Percentiles rank a stretch among this genome's conserved stretches.
These are phyloP conservation scores for Lotmaria passim DNA, from an alignment of 208 protist species.

Conservation along the genomic window DNA sequence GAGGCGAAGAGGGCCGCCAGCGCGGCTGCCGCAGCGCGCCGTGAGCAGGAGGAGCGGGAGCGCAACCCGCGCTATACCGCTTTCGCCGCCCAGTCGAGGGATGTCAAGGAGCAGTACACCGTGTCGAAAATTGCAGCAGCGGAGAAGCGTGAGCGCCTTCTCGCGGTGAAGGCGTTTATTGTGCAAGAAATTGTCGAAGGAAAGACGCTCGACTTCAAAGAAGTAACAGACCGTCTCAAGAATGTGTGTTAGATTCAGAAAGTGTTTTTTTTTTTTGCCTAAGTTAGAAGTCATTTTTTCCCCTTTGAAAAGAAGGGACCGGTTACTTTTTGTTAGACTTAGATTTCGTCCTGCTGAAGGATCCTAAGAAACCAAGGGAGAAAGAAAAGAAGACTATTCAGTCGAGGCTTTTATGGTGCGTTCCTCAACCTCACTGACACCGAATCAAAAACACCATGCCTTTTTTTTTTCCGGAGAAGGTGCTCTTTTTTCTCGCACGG, in stretches of 20 bases:
- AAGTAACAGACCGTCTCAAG: constrained; percentile 10
- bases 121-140: constrained; percentile 19
- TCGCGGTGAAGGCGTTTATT: constrained; percentile 22
- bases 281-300: neutral
- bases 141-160: constrained; percentile 30
- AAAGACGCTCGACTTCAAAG: constrained; percentile 25
- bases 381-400: too few species aligned
- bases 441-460: too few species aligned
- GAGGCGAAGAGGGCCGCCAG: constrained; percentile 43
- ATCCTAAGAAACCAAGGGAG: too few species aligned
- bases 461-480: too few species aligned
- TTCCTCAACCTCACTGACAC: too few species aligned
- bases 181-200: constrained; percentile 19
- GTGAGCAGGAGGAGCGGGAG: constrained; percentile 20
- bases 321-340: too few species aligned
- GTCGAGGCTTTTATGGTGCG: too few species aligned
- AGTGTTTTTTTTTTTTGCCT: neutral
- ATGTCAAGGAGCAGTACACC: constrained; percentile 34
- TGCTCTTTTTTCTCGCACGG: too few species aligned
- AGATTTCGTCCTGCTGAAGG: too few species aligned
- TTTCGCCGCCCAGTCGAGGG: constrained; percentile 20
- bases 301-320: too few species aligned
- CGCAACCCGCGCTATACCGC: constrained; percentile 36
- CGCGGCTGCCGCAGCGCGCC: constrained; percentile 28
- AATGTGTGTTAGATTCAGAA: neutral